Percentiles rank a stretch among this genome's conserved stretches.
Conservation (phyloP, 345 rosid species). For the Citropsis articulata region DNA sequence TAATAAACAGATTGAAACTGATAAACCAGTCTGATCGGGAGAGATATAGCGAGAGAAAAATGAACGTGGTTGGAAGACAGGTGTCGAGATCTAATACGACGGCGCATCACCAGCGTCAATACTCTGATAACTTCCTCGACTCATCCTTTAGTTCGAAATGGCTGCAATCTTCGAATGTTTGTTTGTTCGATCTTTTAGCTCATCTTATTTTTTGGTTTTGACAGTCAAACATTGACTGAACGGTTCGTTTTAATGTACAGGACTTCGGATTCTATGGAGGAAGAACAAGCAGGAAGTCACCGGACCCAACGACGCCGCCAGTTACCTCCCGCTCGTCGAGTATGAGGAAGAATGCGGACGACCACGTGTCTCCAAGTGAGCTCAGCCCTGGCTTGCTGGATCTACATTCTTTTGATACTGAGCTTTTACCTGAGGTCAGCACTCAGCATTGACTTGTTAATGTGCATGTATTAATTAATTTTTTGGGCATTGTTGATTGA, state of each 20-base stretch:
- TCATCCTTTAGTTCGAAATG: conserved; percentile 33
- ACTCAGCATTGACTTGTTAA: background rate
- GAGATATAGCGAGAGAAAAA: conserved; percentile 10
- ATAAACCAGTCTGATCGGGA: background rate
- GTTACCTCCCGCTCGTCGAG: conserved; percentile 40
- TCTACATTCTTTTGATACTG: conserved; percentile 63
- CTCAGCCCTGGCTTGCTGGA: conserved; percentile 55
- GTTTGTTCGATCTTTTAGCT: background rate
- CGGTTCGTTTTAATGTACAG: conserved; percentile 14
- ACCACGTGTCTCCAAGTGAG: conserved; percentile 29
- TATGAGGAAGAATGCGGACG: conserved; percentile 38
- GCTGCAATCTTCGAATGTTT: conserved; percentile 34
- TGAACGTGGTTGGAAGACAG: conserved; percentile 44
- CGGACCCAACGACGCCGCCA: conserved; percentile 27
- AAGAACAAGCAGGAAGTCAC: conserved; percentile 29
- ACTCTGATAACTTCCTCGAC: conserved; percentile 48
- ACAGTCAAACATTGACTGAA: background rate
- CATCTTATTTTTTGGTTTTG: background rate
- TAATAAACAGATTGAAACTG: background rate
- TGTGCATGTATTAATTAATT: background rate
- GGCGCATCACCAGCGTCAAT: conserved; percentile 50
- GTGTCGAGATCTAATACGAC: conserved; percentile 41
- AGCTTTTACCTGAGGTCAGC: conserved; percentile 46
- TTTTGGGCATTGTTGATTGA: background rate
- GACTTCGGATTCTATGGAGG: conserved; percentile 31